A percentile compares a stretch with the other conserved stretches of the same genome.
Evolutionary conservation across 2,329 filamentous ascomycete species (phyloP).

Genomic region (Penicillium italicum): DNA sequence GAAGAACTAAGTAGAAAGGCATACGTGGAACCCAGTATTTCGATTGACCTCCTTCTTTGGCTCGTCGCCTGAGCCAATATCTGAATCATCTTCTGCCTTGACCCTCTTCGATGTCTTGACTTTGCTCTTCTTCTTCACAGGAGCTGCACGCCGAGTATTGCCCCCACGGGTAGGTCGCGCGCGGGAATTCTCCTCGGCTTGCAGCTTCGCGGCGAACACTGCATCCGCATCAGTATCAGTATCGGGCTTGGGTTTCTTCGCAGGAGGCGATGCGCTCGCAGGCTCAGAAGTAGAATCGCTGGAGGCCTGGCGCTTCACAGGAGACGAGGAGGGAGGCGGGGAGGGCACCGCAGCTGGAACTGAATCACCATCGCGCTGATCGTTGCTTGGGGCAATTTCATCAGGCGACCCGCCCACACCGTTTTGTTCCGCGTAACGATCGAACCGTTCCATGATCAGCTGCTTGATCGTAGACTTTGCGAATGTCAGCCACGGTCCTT

Average conservation of each 20-base stretch:
- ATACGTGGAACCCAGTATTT: constrained; percentile 84
- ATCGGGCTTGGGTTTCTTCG: constrained; percentile 62
- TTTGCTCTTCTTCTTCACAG: constrained; percentile 61
- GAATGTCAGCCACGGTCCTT: constrained; percentile 1
- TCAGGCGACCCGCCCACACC: constrained; percentile 36
- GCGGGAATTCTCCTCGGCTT: constrained; percentile 83
- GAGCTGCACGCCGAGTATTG: constrained; percentile 55
- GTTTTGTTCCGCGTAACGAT: constrained; percentile 56
- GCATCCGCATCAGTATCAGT: constrained; percentile 75
- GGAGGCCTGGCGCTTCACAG: constrained; percentile 42
- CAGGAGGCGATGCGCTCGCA: constrained; percentile 37
- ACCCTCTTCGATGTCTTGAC: constrained; percentile 63
- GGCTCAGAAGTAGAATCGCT: constrained; percentile 42
- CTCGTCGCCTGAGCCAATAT: constrained; percentile 62
- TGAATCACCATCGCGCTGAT: constrained; percentile 28
- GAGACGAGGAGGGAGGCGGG: constrained; percentile 33
- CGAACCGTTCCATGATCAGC: constrained; percentile 71
- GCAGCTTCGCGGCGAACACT: constrained; percentile 77
- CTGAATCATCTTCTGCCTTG: constrained; percentile 74
- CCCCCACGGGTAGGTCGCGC: constrained; percentile 75
- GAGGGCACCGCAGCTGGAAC: constrained; percentile 30
- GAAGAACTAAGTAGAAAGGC: constrained; percentile 19
- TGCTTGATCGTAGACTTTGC: constrained; percentile 64
- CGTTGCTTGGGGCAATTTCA: constrained; percentile 33
- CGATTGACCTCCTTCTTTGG: constrained; percentile 62